Percentiles rank a stretch among this genome's conserved stretches.
Conservation (phyloP, 192 early-diverging fungal species). For the Geosiphon pyriformis region DNA sequence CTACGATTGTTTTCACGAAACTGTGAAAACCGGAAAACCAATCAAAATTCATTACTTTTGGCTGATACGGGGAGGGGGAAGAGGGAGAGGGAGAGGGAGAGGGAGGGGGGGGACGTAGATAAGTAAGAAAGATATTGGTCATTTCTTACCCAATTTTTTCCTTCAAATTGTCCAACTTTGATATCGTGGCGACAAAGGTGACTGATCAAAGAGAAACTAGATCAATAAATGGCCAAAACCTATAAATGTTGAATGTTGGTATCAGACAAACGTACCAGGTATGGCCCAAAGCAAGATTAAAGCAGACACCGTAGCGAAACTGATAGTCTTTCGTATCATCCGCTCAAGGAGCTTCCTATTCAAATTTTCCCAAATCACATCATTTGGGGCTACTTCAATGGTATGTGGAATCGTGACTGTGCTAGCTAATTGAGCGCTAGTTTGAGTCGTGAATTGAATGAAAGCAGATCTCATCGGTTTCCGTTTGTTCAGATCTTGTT, state of each 20-base stretch:
- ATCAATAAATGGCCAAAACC: constrained; percentile 6
- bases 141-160: constrained; percentile 37
- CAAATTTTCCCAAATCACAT: constrained; percentile 82
- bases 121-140: background rate
- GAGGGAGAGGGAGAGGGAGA: no score
- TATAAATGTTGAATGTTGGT: constrained; percentile 1
- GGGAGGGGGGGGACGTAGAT: background rate
- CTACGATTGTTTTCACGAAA: constrained; percentile 33
- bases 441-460: constrained; percentile 70
- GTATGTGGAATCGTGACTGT: constrained; percentile 58
- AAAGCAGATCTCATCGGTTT: constrained; percentile 63
- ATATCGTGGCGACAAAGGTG: constrained; percentile 50
- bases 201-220: constrained; percentile 28
- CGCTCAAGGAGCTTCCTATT: constrained; percentile 47
- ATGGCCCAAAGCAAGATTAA: constrained; percentile 72
- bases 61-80: no score
- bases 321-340: constrained; percentile 49
- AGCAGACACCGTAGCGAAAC: constrained; percentile 43
- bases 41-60: background rate
- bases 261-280: constrained; percentile 38
- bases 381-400: constrained; percentile 58
- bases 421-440: constrained; percentile 75
- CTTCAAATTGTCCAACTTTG: constrained; percentile 42
- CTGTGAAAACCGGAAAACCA: background rate
- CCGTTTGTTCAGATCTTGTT: constrained; percentile 27